Evolutionary conservation across 441 rosid genomes (phyloP), one percentile per base, ranked within the genome.

Genomic region (Biscutella laevigata): DNA sequence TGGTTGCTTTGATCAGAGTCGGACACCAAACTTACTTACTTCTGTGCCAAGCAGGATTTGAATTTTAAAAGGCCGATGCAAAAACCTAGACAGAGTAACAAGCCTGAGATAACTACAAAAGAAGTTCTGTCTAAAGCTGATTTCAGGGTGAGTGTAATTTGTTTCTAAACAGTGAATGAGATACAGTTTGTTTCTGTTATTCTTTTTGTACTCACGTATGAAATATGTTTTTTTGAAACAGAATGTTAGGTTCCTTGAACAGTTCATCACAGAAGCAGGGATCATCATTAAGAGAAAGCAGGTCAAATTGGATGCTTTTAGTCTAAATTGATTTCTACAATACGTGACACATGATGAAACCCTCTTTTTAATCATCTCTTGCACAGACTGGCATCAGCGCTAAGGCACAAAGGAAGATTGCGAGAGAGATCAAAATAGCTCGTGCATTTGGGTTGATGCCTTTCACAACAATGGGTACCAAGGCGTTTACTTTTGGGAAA

Each of bases 401-500:
- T 25, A 90, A 82, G 69, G 95, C 94, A 6, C 95, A 86, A 69
- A 77, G 94, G 71, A 86, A 81, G 81, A 61, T 90, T 33, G 97
- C 95, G 0, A 76, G 94, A 73, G 94, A 89, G 84, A 89, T 86
- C 66, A 89, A 86, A 70, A 89, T 84, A 3, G 95, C 97, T 3
- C 73, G 95, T 48, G 94, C 91, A 16, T 81, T 90, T 21, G 94
- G 95, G 19, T 72, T 86, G 42, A 74, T 86, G 83, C 94, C 95
- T 34, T 86, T 90, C 73, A 82, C 87, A 4, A 82, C 94, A 3
- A 90, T 90, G 95, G 97, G 95, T 20, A 82, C 84, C 9, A 90
- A 87, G 62, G 69, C 88, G 4, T 89, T 89, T 56, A 52, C 50
- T 19, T 78, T 51, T 41, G 88, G 90, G 19, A 74, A 32, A 62